Evolutionary conservation across 805 yeast genomes (phyloP).

Genomic region (Barnettozyma sucrosica): DNA sequence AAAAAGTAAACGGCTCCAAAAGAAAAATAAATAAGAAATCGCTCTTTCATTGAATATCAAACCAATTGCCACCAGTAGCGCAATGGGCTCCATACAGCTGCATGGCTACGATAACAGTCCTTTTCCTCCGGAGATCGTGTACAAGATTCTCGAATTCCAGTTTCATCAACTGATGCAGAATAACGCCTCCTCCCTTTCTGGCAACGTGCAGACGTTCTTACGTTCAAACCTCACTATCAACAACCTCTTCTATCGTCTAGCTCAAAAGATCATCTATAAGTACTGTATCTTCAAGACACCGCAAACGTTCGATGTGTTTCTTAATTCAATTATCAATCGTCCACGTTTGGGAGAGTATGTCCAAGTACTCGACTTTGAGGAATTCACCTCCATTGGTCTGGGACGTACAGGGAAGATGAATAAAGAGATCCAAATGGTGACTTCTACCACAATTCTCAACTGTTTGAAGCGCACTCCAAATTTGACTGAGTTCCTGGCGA

Average conservation of each 20-base stretch:
- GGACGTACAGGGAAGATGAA: conserved; percentile 90
- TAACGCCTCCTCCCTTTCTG: conserved; percentile 44
- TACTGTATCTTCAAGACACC: conserved; percentile 76
- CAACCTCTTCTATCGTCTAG: conserved; percentile 51
- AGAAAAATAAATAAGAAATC: neutral
- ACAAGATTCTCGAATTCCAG: conserved; percentile 49
- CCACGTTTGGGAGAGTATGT: conserved; percentile 54
- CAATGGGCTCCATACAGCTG: neutral
- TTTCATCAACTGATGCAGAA: conserved; percentile 45
- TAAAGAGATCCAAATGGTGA: conserved; percentile 86
- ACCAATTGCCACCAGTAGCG: neutral
- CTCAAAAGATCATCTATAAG: conserved; percentile 53
- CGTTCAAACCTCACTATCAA: conserved; percentile 50
- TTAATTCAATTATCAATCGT: conserved; percentile 45
- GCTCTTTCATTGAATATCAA: neutral
- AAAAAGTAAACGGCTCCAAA: neutral
- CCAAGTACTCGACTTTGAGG: conserved; percentile 77
- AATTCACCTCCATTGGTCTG: conserved; percentile 81
- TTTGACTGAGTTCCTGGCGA: conserved; percentile 71
- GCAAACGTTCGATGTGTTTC: conserved; percentile 67
- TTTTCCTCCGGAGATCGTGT: conserved; percentile 53
- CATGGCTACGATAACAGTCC: conserved; percentile 6
- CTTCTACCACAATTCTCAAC: conserved; percentile 59
- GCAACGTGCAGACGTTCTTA: conserved; percentile 45
- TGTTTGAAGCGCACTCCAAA: conserved; percentile 62